Evolutionary conservation across 192 early-diverging fungal species (phyloP), one percentile per base, ranked within the genome.

Genomic region (Cladochytrium replicatum): DNA sequence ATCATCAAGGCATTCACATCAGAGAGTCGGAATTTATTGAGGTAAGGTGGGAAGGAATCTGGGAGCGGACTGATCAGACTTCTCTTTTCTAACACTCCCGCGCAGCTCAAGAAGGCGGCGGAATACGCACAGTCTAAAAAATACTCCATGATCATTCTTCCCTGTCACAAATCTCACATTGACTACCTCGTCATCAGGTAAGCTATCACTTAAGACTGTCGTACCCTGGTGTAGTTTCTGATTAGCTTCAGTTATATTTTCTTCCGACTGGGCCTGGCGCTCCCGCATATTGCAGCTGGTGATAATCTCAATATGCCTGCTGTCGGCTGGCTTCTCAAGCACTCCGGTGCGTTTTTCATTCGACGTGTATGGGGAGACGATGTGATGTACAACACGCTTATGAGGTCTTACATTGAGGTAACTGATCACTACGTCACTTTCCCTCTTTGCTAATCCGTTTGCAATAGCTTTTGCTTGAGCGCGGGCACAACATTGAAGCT

Each of bases 81-180:
- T n/a, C n/a, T n/a, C n/a, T n/a, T n/a, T n/a, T n/a, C n/a, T n/a
- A n/a, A n/a, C n/a, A n/a, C n/a, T n/a, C n/a, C n/a, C n/a, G n/a
- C n/a, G 11, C 56, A 75, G 73, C 47, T 83, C 19, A 63, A 72
- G 43, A 38, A 72, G 15, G 64, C 76, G 2, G 81, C 81, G 3
- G 52, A 72, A 25, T 61, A 67, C 24, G 74, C 77, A 26, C 64
- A 63, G 40, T 66, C 78, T 43, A 78, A 81, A 29, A 77, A 78
- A 32, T 70, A 84, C 32, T 88, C 85, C 8, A 66, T 90, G 48
- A 72, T 90, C 19, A 68, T 90, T 34, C 50, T 88, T 40, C 87
- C 87, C 28, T 90, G 71, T 29, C 87, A 90, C 62, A 90, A 90
- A 67, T 86, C 83, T 4, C 87, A 90, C 52, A 72, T 90, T 29